phyloP scores from a whole-genome alignment of 768 basidiomycete genomes.

The Paxillus ammoniavirescens region DNA sequence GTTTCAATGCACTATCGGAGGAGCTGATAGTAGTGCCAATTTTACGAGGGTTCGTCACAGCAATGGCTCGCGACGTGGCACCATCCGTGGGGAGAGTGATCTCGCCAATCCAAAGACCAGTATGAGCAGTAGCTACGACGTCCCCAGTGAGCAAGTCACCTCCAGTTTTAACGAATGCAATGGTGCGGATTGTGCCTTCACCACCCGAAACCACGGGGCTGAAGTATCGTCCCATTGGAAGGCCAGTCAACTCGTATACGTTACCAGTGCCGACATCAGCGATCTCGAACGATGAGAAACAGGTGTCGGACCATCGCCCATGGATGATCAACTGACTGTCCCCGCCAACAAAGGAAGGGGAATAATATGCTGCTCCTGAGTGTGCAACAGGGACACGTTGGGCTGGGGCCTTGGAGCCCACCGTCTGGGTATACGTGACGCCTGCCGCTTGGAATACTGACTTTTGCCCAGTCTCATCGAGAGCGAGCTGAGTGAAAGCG shows the following conservation, averaged over 20 bases:
- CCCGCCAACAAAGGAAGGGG: constrained; percentile 54
- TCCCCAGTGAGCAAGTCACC: constrained; percentile 62
- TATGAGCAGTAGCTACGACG: constrained; percentile 59
- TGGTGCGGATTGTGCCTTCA: constrained; percentile 40
- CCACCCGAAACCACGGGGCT: constrained; percentile 52
- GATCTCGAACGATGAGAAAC: constrained; percentile 65
- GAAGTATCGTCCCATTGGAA: constrained; percentile 66
- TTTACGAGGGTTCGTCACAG: constrained; percentile 47
- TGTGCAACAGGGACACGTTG: constrained; percentile 49
- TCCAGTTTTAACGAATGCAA: constrained; percentile 64
- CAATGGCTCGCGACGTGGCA: constrained; percentile 27
- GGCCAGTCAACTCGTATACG: constrained; percentile 49
- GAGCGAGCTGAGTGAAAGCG: constrained; percentile 60
- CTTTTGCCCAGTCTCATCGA: constrained; percentile 50
- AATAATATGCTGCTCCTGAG: constrained; percentile 54
- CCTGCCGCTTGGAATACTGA: constrained; percentile 73
- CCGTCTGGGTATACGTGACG: constrained; percentile 24
- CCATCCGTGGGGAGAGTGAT: constrained; percentile 45
- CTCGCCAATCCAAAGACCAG: constrained; percentile 65
- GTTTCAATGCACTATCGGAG: constrained; percentile 40
- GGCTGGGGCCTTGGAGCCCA: constrained; percentile 27
- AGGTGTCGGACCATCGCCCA: constrained; percentile 63
- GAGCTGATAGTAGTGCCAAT: constrained; percentile 51
- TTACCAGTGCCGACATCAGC: constrained; percentile 46
- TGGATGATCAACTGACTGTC: constrained; percentile 53